These are phyloP conservation scores for Thalassiosira hispida DNA, from an alignment of 352 stramenopile genomes.

Conservation along the genomic window DNA sequence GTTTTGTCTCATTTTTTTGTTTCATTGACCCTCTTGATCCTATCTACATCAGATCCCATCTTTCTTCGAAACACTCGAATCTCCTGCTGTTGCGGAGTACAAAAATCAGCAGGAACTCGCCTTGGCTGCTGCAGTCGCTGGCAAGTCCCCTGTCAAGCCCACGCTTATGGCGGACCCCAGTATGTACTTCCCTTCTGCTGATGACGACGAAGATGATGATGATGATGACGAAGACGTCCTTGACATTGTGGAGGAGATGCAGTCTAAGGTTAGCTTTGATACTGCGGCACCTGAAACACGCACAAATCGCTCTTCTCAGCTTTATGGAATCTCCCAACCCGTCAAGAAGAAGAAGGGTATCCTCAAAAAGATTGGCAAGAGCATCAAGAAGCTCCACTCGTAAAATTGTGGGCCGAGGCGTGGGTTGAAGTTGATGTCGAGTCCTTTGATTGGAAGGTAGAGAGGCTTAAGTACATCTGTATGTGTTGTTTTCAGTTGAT, in stretches of 20 bases:
- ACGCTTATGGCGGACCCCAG: not conserved
- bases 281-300: not conserved
- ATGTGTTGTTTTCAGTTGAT: too few relatives aligned
- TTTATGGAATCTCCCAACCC: not conserved
- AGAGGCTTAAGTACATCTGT: too few relatives aligned
- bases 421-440: too few relatives aligned
- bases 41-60: conserved; percentile 33
- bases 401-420: too few relatives aligned
- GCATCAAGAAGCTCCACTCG: too few relatives aligned
- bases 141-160: not conserved
- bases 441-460: too few relatives aligned
- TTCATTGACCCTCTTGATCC: too few relatives aligned
- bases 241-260: not conserved
- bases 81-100: conserved; percentile 26
- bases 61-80: conserved; percentile 38
- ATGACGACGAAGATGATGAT: not conserved
- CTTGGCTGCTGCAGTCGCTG: not conserved
- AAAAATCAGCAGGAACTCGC: conserved; percentile 16
- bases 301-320: not conserved
- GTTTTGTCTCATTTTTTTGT: too few relatives aligned
- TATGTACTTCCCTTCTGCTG: not conserved
- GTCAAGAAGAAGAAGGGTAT: not conserved
- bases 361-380: not conserved
- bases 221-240: not conserved
- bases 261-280: not conserved